A percentile compares a stretch with the other conserved stretches of the same genome.
Conservation (phyloP, 208 protist species). For the Acanthamoeba castellanii region DNA sequence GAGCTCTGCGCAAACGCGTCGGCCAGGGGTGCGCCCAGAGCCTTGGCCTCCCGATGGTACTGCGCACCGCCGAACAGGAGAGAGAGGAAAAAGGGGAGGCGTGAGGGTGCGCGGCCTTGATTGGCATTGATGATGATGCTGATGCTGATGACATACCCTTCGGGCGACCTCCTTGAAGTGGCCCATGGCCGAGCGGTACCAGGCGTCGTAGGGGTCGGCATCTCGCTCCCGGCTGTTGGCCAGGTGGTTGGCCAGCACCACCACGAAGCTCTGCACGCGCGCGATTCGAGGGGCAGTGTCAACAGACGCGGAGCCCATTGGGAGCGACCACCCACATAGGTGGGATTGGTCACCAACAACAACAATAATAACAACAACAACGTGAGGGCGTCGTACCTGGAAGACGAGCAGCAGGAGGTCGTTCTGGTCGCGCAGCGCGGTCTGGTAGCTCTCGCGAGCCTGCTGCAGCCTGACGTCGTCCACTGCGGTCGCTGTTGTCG, state of each 20-base stretch:
- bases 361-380: background rate
- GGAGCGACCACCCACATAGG: no score
- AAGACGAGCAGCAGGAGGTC: conserved; percentile 60
- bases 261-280: conserved; percentile 20
- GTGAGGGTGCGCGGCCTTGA: no score
- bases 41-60: background rate
- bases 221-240: conserved; percentile 46
- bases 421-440: conserved; percentile 46
- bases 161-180: conserved; percentile 62
- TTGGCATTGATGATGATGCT: no score
- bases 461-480: conserved; percentile 17
- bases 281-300: no score
- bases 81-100: background rate
- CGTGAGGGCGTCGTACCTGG: conserved; percentile 23
- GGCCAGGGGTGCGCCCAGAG: background rate
- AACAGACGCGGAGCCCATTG: no score
- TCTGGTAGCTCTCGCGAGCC: background rate
- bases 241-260: conserved; percentile 48
- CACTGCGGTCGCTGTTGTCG: background rate
- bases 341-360: no score
- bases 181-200: conserved; percentile 3
- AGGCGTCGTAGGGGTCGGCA: conserved; percentile 19
- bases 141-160: conserved; percentile 1
- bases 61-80: background rate
- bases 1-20: background rate